Evolutionary conservation across 177 flowering plant species (phyloP).

Genomic region (Vitis hybrid): DNA sequence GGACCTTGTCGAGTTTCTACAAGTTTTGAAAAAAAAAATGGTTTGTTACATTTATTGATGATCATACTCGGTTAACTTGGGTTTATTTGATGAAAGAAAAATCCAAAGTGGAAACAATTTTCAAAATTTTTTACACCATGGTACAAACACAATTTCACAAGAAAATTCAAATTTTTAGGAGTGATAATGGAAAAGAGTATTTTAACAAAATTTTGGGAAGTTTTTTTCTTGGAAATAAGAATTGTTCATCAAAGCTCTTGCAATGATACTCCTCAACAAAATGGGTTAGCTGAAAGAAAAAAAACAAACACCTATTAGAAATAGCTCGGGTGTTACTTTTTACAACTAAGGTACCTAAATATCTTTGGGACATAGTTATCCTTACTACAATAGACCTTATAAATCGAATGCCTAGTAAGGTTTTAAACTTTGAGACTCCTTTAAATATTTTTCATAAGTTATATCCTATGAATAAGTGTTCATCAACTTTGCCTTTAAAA

Average conservation of each 20-base stretch:
- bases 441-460: constrained; percentile 2
- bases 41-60: constrained; percentile 6
- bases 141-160: background rate
- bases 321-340: background rate
- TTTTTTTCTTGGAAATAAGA: too few species aligned
- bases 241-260: too few species aligned
- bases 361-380: background rate
- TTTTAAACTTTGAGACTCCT: background rate
- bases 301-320: background rate
- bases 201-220: background rate
- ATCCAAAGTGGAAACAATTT: background rate
- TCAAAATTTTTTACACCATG: constrained; percentile 3
- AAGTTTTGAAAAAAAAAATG: constrained; percentile 1
- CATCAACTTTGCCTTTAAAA: too few species aligned
- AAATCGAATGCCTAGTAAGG: background rate
- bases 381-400: background rate
- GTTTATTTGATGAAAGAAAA: background rate
- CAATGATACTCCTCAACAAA: too few species aligned
- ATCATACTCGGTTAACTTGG: background rate
- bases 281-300: too few species aligned
- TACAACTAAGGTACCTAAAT: background rate
- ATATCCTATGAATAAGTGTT: background rate
- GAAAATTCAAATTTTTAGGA: background rate
- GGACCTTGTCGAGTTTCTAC: too few species aligned
- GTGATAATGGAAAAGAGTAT: background rate